Base-by-base conservation (phyloP, 805 yeast species). In the Sugiyamaella marilandica region DNA sequence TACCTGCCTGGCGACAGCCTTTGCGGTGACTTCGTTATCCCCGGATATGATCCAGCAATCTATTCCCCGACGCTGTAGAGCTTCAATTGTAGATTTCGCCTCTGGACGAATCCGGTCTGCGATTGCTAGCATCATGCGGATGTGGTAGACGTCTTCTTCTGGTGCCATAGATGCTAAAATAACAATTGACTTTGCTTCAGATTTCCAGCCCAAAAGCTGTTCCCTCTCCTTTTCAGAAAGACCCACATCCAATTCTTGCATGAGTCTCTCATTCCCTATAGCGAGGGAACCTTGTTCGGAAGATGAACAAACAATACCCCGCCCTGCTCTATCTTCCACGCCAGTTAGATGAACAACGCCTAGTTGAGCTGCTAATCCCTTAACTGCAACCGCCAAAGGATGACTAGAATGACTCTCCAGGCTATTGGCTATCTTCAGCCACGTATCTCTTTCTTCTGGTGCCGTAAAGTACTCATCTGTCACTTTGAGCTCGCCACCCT, bases 11-110 rank as follows among this genome's bases (percentile, higher is more conserved):
- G 85, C 92, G 33, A 86, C 81, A 0, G 87, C 82, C 24, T 73
- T 71, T 0, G 94, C 92, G 0, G 94, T 86, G 19, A 74, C 62
- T 47, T 63, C 74, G 60, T 84, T 84, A 64, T 86, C 94, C 18
- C 94, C 94, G 2, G 89, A 81, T 39, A 86, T 80, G 87, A 85
- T 83, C 82, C 85, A 85, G 48, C 85, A 77, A 19, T 77, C 76
- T 16, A 85, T 77, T 5, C 77, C 75, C 5, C 65, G 65, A 9
- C 52, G 49, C 39, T 71, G 67, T 10, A 80, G 63, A 5, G 69
- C 68, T 7, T 69, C 60, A 16, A 85, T 71, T 0, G 84, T 84
- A 18, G 60, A 59, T 34, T 70, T 72, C 2, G 89, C 73, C 62
- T 86, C 94, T 0, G 77, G 73, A 2, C 76, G 65, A 24, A 72